Percentiles rank a stretch among this genome's conserved stretches.
Conservation (phyloP, 2,329 filamentous ascomycete genomes). For the Cladophialophora chaetospira region DNA sequence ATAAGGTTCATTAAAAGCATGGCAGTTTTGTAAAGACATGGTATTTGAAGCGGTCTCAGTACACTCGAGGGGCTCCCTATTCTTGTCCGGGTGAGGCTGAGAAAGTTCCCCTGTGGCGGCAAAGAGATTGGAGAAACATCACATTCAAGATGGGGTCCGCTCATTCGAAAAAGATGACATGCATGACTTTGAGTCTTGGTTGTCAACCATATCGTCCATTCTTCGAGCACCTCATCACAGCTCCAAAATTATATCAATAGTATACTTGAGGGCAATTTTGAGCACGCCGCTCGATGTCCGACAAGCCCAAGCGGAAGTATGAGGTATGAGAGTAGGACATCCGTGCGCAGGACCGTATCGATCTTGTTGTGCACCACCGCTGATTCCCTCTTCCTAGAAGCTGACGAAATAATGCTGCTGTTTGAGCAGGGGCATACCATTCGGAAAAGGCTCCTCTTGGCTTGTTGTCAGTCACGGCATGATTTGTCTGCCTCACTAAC, state of each 20-base stretch:
- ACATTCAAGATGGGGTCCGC: slow-evolving; percentile 18
- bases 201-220: slow-evolving; percentile 4
- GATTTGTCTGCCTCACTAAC: slow-evolving; percentile 17
- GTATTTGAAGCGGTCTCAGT: slow-evolving; percentile 1
- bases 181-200: slow-evolving; percentile 20
- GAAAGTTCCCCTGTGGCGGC: slow-evolving; percentile 22
- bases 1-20: neutral
- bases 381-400: too few species aligned
- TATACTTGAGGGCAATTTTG: neutral
- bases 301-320: slow-evolving; percentile 7
- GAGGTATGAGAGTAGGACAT: slow-evolving; percentile 15
- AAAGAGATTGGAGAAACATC: slow-evolving; percentile 28
- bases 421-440: neutral
- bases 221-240: neutral
- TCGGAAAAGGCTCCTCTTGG: neutral
- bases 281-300: neutral
- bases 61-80: slow-evolving; percentile 7
- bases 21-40: slow-evolving; percentile 28
- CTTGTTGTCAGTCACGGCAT: neutral
- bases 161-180: slow-evolving; percentile 24
- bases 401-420: slow-evolving; percentile 5
- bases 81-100: slow-evolving; percentile 26
- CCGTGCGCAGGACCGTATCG: slow-evolving; percentile 11
- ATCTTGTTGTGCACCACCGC: too few species aligned
- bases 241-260: neutral